Evolutionary conservation across 2,329 filamentous ascomycete species (phyloP).

Genomic region (Aureobasidium leucospermi): DNA sequence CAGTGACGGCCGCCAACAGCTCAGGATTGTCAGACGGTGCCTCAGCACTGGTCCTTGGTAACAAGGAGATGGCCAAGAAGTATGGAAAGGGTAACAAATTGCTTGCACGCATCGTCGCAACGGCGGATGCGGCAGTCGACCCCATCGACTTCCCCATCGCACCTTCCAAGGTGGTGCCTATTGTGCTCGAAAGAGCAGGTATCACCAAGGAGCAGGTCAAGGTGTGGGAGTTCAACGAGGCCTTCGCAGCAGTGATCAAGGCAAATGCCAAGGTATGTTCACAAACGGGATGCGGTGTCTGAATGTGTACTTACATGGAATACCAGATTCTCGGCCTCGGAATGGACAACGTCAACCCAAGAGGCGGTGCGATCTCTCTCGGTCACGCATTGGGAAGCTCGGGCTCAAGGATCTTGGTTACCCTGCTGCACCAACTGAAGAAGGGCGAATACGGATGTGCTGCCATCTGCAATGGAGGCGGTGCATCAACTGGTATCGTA

Average conservation of each 20-base stretch:
- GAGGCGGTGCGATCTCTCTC: slow-evolving; percentile 85
- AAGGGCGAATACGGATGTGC: slow-evolving; percentile 90
- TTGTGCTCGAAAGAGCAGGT: slow-evolving; percentile 80
- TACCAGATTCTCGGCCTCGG: slow-evolving; percentile 71
- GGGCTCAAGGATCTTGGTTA: slow-evolving; percentile 82
- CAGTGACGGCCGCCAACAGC: slow-evolving; percentile 89
- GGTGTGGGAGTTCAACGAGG: slow-evolving; percentile 98
- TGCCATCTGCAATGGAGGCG: slow-evolving; percentile 94
- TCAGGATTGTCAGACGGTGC: slow-evolving; percentile 94
- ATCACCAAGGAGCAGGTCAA: slow-evolving; percentile 88
- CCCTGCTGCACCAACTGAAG: slow-evolving; percentile 83
- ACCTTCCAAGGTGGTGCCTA: slow-evolving; percentile 82
- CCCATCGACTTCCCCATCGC: slow-evolving; percentile 92
- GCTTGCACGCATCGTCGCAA: slow-evolving; percentile 76
- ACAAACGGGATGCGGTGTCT: neutral
- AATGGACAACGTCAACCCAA: slow-evolving; percentile 71
- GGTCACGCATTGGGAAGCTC: slow-evolving; percentile 92
- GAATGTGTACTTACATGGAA: slow-evolving; percentile 15
- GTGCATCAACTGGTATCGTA: slow-evolving; percentile 83
- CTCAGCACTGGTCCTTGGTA: slow-evolving; percentile 79
- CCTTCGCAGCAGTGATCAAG: slow-evolving; percentile 91
- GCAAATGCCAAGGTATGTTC: slow-evolving; percentile 72
- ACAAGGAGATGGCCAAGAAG: slow-evolving; percentile 69
- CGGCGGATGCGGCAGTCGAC: slow-evolving; percentile 84
- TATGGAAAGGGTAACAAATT: slow-evolving; percentile 73